These are phyloP conservation scores for Plasmodium blacklocki DNA, from an alignment of 169 alveolate genomes.

Conservation along the genomic window DNA sequence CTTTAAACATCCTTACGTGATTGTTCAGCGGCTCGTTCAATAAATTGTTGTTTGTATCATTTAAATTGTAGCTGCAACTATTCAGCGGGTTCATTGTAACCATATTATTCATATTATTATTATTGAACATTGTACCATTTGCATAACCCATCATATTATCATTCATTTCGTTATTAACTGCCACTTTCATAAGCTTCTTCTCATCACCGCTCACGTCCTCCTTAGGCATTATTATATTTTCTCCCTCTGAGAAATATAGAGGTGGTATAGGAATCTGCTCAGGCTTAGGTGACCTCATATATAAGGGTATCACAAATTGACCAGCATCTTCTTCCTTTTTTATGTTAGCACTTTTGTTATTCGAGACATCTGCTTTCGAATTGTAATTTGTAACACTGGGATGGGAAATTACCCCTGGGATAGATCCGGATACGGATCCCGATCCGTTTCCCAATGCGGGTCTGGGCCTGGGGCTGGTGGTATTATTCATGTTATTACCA, in stretches of 20 bases:
- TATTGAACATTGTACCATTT: background rate
- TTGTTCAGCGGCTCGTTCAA: too few relatives aligned
- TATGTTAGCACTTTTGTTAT: background rate
- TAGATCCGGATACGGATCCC: too few relatives aligned
- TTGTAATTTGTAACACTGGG: background rate
- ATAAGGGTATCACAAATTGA: slow-evolving; percentile 43
- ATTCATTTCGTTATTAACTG: background rate
- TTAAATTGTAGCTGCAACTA: too few relatives aligned
- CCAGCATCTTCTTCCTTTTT: slow-evolving; percentile 53
- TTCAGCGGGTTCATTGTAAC: too few relatives aligned
- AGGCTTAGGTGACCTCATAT: slow-evolving; percentile 70
- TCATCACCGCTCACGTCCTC: background rate
- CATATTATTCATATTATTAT: background rate
- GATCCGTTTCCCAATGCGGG: too few relatives aligned
- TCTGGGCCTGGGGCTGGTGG: too few relatives aligned
- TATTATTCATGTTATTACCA: too few relatives aligned
- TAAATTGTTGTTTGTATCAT: too few relatives aligned
- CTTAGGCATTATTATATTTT: background rate
- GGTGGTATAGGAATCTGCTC: slow-evolving; percentile 72
- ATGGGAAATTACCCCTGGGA: background rate
- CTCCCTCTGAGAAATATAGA: slow-evolving; percentile 23
- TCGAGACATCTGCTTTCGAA: slow-evolving; percentile 13
- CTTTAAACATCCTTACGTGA: background rate
- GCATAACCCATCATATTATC: background rate
- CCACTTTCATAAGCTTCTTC: background rate